phyloP scores from a whole-genome alignment of 768 basidiomycete genomes.

The Mrakia gelida region DNA sequence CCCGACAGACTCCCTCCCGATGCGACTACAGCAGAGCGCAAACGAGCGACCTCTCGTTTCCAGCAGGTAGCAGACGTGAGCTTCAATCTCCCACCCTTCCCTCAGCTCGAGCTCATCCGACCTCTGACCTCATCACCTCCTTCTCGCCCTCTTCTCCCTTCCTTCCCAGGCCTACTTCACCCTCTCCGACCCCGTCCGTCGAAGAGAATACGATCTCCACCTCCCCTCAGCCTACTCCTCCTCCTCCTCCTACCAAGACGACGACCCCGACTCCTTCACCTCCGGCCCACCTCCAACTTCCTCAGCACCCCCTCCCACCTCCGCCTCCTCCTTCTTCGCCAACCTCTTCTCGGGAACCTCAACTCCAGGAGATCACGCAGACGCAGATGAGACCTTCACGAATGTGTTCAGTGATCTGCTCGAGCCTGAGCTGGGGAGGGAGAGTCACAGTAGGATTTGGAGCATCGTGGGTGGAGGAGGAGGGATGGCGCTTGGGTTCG shows the following conservation, averaged over 20 bases:
- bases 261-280: not conserved
- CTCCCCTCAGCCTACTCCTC: constrained; percentile 34
- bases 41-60: constrained; percentile 26
- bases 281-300: constrained; percentile 17
- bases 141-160: not conserved
- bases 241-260: constrained; percentile 41
- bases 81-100: not conserved
- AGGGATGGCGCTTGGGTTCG: constrained; percentile 59
- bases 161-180: constrained; percentile 64
- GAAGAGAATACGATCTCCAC: constrained; percentile 47
- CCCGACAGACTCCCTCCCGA: constrained; percentile 66
- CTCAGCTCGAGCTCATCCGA: not conserved
- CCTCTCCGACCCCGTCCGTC: constrained; percentile 64
- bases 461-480: constrained; percentile 35
- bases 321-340: constrained; percentile 35
- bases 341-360: constrained; percentile 36
- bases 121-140: not conserved
- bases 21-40: constrained; percentile 19
- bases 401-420: constrained; percentile 27
- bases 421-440: constrained; percentile 19
- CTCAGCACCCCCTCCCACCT: constrained; percentile 10
- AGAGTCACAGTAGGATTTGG: constrained; percentile 22
- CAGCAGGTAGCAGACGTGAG: constrained; percentile 76
- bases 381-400: constrained; percentile 31
- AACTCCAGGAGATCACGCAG: constrained; percentile 16